These are phyloP conservation scores for Diplogelasinospora grovesii DNA, from an alignment of 495 filamentous ascomycete species.

Conservation along the genomic window DNA sequence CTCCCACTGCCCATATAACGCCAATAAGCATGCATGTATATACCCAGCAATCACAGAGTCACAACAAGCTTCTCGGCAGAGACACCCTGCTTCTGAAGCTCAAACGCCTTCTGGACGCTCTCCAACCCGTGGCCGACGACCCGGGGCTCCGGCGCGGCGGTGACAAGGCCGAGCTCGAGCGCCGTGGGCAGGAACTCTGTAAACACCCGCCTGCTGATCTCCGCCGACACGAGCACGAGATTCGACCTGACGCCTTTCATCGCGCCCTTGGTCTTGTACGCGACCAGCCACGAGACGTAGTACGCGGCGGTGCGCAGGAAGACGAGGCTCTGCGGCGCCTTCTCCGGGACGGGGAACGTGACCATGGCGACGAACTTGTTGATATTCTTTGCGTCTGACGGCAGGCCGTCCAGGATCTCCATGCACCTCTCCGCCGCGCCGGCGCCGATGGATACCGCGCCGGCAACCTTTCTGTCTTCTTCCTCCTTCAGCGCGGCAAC, in stretches of 20 bases:
- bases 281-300: background rate
- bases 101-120: conserved; percentile 35
- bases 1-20: no score
- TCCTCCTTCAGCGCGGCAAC: conserved; percentile 24
- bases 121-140: conserved; percentile 36
- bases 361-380: background rate
- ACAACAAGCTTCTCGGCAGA: conserved; percentile 44
- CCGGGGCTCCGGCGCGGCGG: conserved; percentile 24
- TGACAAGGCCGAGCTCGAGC: conserved; percentile 21
- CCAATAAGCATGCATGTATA: no score
- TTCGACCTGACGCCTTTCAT: conserved; percentile 10
- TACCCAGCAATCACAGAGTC: conserved; percentile 1
- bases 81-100: conserved; percentile 32
- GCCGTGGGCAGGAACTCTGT: conserved; percentile 29
- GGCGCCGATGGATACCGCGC: conserved; percentile 2
- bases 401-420: background rate
- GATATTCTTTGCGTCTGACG: background rate
- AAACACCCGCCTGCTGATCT: conserved; percentile 31
- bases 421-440: background rate
- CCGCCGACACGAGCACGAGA: conserved; percentile 15
- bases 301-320: background rate
- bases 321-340: background rate
- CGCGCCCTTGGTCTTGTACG: background rate
- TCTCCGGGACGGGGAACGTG: background rate
- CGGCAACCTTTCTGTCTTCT: conserved; percentile 16